A percentile compares a stretch with the other conserved stretches of the same genome.
phyloP scores from a whole-genome alignment of 768 basidiomycete genomes.

The Pholiota microspora region DNA sequence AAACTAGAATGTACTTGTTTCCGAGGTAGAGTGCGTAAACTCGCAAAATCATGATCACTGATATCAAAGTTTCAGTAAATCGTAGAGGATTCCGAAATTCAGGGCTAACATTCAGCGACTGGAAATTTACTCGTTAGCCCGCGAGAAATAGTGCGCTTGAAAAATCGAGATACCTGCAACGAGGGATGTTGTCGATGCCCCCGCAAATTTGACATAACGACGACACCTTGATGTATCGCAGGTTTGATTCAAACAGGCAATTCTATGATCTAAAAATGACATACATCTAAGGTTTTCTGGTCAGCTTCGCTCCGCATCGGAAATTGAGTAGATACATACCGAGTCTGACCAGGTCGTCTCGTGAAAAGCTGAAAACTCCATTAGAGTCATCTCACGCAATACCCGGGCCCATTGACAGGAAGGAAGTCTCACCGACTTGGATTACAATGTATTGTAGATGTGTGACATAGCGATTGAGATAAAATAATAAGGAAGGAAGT shows the following conservation, averaged over 20 bases:
- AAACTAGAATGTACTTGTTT: slow-evolving; percentile 16
- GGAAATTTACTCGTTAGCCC: background rate
- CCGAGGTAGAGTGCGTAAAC: slow-evolving; percentile 25
- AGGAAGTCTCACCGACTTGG: slow-evolving; percentile 17
- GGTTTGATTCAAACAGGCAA: background rate
- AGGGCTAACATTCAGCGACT: slow-evolving; percentile 19
- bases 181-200: slow-evolving; percentile 20
- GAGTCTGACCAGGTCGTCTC: slow-evolving; percentile 22
- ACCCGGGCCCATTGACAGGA: background rate
- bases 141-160: background rate
- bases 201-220: slow-evolving; percentile 23
- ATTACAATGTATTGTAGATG: slow-evolving; percentile 23
- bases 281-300: slow-evolving; percentile 13
- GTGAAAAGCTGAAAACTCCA: slow-evolving; percentile 15
- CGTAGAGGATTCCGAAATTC: background rate
- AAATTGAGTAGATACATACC: slow-evolving; percentile 7
- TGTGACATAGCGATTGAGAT: slow-evolving; percentile 23
- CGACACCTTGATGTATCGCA: slow-evolving; percentile 13
- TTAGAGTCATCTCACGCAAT: background rate
- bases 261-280: background rate
- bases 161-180: slow-evolving; percentile 16
- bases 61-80: background rate
- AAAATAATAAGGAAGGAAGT: slow-evolving; percentile 18
- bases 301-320: background rate
- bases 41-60: slow-evolving; percentile 23